A percentile compares a stretch with the other conserved stretches of the same genome.
Evolutionary conservation across 2,329 filamentous ascomycete genomes (phyloP).

Genomic region (Pyricularia grisea): DNA sequence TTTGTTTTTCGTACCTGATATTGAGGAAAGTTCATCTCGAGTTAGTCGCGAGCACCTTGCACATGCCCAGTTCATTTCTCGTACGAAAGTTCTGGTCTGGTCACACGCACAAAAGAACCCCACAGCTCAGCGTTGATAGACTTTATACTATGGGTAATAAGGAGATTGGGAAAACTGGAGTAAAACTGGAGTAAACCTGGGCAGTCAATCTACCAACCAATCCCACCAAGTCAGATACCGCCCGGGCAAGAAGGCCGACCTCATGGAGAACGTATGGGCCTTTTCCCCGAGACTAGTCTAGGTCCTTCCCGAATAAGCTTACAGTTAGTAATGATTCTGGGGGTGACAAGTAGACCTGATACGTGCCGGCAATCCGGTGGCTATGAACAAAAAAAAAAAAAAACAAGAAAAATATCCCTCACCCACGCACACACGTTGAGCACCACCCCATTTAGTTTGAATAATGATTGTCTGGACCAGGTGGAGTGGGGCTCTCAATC

Average conservation of each 20-base stretch:
- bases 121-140: background rate
- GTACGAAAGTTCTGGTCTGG: background rate
- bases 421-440: too few species aligned
- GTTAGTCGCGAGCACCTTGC: background rate
- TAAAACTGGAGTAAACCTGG: too few species aligned
- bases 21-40: background rate
- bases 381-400: background rate
- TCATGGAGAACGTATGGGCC: background rate
- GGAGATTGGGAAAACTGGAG: background rate
- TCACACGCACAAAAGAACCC: background rate
- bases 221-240: background rate
- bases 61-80: background rate
- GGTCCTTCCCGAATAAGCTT: background rate
- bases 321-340: background rate
- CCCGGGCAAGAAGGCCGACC: background rate
- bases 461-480: background rate
- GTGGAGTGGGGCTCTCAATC: background rate
- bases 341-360: background rate
- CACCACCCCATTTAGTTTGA: too few species aligned
- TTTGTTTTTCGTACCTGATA: background rate
- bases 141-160: background rate
- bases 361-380: background rate
- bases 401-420: background rate
- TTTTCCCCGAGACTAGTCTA: background rate
- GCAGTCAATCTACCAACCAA: background rate